These are phyloP conservation scores for Saposhnikovia divaricata DNA, from an alignment of 129 eudicot genomes.

Conservation along the genomic window DNA sequence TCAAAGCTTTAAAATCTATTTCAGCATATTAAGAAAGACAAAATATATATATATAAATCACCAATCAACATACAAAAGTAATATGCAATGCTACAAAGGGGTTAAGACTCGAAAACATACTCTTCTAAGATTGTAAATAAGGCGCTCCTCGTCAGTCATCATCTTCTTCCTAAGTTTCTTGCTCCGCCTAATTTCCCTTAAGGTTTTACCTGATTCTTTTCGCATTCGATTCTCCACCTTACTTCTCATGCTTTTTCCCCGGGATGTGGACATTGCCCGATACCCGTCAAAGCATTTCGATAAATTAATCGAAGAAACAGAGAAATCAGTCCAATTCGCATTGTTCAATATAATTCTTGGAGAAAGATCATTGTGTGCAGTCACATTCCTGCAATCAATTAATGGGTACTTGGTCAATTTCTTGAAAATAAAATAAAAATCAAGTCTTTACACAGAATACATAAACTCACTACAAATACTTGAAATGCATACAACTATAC, in stretches of 20 bases:
- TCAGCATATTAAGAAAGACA: background rate
- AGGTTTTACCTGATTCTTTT: constrained; percentile 81
- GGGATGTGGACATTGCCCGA: constrained; percentile 49
- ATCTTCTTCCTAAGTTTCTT: constrained; percentile 70
- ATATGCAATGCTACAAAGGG: background rate
- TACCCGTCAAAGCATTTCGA: constrained; percentile 32
- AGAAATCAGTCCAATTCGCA: constrained; percentile 14
- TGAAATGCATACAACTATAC: too few species aligned
- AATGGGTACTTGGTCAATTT: background rate
- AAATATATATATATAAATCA: background rate
- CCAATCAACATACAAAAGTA: background rate
- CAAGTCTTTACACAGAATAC: background rate
- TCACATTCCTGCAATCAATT: constrained; percentile 36
- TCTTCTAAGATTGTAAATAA: constrained; percentile 72
- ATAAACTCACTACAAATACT: too few species aligned
- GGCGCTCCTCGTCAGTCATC: constrained; percentile 96
- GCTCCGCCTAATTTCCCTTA: constrained; percentile 71
- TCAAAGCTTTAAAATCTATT: background rate
- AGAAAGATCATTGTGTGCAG: constrained; percentile 14
- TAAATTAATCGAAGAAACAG: constrained; percentile 12
- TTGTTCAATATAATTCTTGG: constrained; percentile 10
- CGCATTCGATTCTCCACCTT: constrained; percentile 87
- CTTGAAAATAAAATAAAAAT: background rate
- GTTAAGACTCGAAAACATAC: constrained; percentile 28
- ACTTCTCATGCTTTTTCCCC: constrained; percentile 85